Evolutionary conservation across 306 rosid genomes (phyloP).

Genomic region (Biancaea sappan): DNA sequence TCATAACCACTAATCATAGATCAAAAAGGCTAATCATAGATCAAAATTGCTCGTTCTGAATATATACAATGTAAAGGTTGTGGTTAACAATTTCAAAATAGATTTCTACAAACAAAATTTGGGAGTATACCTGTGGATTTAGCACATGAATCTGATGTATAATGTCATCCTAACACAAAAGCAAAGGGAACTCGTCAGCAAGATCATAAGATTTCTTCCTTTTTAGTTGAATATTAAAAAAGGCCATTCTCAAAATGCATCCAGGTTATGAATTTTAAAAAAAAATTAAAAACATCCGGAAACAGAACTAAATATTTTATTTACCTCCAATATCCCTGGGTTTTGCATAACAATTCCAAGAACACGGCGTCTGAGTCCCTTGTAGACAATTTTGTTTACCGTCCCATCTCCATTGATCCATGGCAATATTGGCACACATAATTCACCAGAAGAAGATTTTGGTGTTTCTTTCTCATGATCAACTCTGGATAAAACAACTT

Average conservation of each 20-base stretch:
- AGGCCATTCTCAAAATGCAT: conserved; percentile 7
- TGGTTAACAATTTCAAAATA: conserved; percentile 28
- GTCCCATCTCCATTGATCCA: conserved; percentile 98
- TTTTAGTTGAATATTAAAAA: conserved; percentile 15
- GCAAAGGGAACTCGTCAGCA: conserved; percentile 39
- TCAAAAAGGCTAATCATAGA: conserved; percentile 7
- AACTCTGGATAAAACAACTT: conserved; percentile 36
- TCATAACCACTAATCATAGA: conserved; percentile 13
- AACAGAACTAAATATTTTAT: conserved; percentile 23
- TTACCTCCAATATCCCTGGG: conserved; percentile 93
- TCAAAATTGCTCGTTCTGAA: background rate
- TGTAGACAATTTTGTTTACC: conserved; percentile 67
- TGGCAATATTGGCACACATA: conserved; percentile 77
- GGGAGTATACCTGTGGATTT: conserved; percentile 80
- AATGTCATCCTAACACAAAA: conserved; percentile 65
- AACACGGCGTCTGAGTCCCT: conserved; percentile 75
- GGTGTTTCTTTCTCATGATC: conserved; percentile 43
- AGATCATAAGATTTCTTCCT: conserved; percentile 9
- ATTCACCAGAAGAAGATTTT: conserved; percentile 45
- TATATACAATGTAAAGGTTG: background rate
- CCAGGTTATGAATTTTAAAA: background rate
- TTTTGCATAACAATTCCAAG: conserved; percentile 96
- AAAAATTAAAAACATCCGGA: background rate
- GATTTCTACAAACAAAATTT: background rate
- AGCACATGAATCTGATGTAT: conserved; percentile 70